Evolutionary conservation across 2,329 filamentous ascomycete species (phyloP).

Genomic region (Alternaria ethzedia): DNA sequence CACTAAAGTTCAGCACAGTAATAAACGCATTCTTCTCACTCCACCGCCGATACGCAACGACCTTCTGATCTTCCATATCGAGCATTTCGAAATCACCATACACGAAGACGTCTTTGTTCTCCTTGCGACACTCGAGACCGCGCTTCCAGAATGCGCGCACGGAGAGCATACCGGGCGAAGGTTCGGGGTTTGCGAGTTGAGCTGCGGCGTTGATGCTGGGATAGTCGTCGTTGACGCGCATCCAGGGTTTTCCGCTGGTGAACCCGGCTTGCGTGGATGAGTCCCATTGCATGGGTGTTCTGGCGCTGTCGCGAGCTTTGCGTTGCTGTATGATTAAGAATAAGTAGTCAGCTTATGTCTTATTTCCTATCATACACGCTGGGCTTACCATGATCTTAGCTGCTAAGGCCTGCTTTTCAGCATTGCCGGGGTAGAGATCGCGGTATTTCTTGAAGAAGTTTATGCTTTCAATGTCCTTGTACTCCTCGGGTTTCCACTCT

Average conservation of each 20-base stretch:
- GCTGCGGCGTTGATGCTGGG: slow-evolving; percentile 62
- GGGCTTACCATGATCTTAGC: slow-evolving; percentile 47
- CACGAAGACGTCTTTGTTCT: slow-evolving; percentile 65
- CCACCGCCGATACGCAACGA: slow-evolving; percentile 44
- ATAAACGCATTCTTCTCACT: slow-evolving; percentile 35
- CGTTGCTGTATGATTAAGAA: slow-evolving; percentile 44
- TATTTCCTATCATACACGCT: neutral
- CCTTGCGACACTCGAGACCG: slow-evolving; percentile 62
- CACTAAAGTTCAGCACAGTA: slow-evolving; percentile 44
- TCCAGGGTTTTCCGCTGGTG: slow-evolving; percentile 65
- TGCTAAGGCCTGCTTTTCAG: slow-evolving; percentile 34
- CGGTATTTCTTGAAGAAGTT: slow-evolving; percentile 59
- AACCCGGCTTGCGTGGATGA: slow-evolving; percentile 65
- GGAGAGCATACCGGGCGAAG: slow-evolving; percentile 46
- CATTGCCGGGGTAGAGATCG: slow-evolving; percentile 36
- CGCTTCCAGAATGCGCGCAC: slow-evolving; percentile 68
- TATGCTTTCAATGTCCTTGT: slow-evolving; percentile 62
- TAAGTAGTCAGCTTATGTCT: neutral
- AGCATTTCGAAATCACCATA: slow-evolving; percentile 66
- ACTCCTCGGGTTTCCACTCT: slow-evolving; percentile 53
- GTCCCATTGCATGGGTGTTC: slow-evolving; percentile 73
- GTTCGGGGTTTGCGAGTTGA: slow-evolving; percentile 51
- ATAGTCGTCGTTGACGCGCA: slow-evolving; percentile 65
- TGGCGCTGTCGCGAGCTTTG: slow-evolving; percentile 70
- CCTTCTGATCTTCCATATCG: slow-evolving; percentile 51